Conservation (phyloP, 345 rosid species). For the Eucalyptus regnans region DNA sequence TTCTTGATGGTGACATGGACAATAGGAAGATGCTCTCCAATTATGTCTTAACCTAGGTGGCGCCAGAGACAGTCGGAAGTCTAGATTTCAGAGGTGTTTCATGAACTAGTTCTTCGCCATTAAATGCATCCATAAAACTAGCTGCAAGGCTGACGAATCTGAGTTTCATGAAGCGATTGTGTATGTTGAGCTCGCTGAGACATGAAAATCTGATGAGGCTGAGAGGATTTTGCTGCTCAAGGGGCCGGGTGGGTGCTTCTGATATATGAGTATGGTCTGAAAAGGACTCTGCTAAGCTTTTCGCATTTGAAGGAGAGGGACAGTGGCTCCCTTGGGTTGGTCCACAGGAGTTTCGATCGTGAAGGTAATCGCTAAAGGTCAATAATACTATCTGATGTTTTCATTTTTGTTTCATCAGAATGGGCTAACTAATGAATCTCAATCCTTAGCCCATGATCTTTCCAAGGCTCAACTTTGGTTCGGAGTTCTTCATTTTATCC, state of each 20-base stretch:
- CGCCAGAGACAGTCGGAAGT: too few species aligned
- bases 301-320: conserved; percentile 52
- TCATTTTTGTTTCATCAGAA: not conserved
- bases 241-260: conserved; percentile 86
- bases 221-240: conserved; percentile 90
- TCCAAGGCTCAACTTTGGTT: too few species aligned
- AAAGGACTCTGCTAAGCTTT: conserved; percentile 49
- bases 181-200: conserved; percentile 44
- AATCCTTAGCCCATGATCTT: too few species aligned
- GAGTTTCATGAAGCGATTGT: conserved; percentile 79
- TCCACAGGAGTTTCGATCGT: conserved; percentile 62
- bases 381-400: not conserved
- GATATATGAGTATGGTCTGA: conserved; percentile 69
- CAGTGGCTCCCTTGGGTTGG: conserved; percentile 63
- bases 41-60: too few species aligned
- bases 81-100: too few species aligned
- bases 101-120: not conserved
- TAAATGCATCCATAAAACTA: conserved; percentile 64
- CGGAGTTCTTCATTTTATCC: too few species aligned
- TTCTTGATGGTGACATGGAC: too few species aligned
- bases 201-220: conserved; percentile 68
- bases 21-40: too few species aligned
- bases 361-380: conserved; percentile 81
- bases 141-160: conserved; percentile 65
- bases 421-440: not conserved